These are phyloP conservation scores for Brassica cretica DNA, from an alignment of 345 rosid species.

Conservation along the genomic window DNA sequence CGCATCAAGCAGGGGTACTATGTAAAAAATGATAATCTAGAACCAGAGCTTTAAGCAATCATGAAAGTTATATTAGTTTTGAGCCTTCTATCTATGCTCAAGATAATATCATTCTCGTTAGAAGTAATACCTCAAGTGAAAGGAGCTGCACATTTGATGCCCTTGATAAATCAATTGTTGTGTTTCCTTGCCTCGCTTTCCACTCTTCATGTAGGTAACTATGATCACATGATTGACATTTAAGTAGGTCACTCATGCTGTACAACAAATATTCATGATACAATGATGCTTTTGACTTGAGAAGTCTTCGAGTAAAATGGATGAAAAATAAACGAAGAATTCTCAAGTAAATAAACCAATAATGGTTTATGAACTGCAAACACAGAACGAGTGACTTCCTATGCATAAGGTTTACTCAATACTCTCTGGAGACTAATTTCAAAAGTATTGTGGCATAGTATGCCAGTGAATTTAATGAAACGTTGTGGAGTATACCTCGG, in stretches of 20 bases:
- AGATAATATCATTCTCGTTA: slow-evolving; percentile 25
- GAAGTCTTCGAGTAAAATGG: not conserved
- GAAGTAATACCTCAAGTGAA: slow-evolving; percentile 70
- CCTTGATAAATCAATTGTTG: slow-evolving; percentile 49
- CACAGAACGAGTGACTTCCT: not conserved
- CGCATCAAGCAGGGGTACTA: slow-evolving; percentile 3
- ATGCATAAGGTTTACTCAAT: not conserved
- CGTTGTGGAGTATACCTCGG: slow-evolving; percentile 58
- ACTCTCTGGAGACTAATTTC: not conserved
- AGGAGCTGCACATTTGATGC: slow-evolving; percentile 62
- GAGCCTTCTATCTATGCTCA: slow-evolving; percentile 1
- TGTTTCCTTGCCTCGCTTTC: slow-evolving; percentile 66
- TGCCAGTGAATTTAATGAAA: slow-evolving; percentile 15
- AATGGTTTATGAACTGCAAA: slow-evolving; percentile 12
- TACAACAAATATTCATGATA: slow-evolving; percentile 12
- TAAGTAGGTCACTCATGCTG: slow-evolving; percentile 1
- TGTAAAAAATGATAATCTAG: not conserved
- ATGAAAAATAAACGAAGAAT: not conserved
- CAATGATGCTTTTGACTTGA: not conserved
- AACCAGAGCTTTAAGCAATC: slow-evolving; percentile 5
- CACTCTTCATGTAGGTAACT: slow-evolving; percentile 94
- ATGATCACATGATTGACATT: slow-evolving; percentile 31
- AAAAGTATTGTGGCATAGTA: not conserved
- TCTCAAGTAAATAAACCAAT: slow-evolving; percentile 7
- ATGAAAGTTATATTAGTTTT: not conserved